These are phyloP conservation scores for Wickerhamiella brachini DNA, from an alignment of 805 yeast genomes.

Conservation along the genomic window DNA sequence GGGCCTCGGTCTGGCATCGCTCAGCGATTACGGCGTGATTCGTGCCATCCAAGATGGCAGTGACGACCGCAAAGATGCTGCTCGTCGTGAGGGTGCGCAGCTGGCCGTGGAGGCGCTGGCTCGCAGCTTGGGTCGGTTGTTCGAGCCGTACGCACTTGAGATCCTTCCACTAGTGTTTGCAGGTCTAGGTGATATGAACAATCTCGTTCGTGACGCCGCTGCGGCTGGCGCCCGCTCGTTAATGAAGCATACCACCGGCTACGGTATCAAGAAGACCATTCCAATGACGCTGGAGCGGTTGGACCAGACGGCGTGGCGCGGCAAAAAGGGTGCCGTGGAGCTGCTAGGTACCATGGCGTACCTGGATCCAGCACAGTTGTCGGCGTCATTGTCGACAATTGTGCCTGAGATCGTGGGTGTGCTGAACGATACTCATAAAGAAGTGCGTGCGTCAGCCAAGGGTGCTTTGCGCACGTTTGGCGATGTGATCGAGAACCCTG, in stretches of 20 bases:
- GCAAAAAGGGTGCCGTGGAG: constrained; percentile 94
- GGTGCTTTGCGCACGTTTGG: constrained; percentile 81
- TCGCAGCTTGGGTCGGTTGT: constrained; percentile 53
- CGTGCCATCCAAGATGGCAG: constrained; percentile 67
- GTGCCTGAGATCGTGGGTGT: constrained; percentile 96
- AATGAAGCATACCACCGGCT: constrained; percentile 85
- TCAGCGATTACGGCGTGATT: constrained; percentile 64
- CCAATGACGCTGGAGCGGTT: constrained; percentile 79
- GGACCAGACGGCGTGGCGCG: constrained; percentile 88
- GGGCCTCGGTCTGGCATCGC: constrained; percentile 73
- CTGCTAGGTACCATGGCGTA: constrained; percentile 96
- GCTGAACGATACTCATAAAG: constrained; percentile 88
- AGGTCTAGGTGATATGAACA: constrained; percentile 69
- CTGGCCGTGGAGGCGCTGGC: constrained; percentile 78
- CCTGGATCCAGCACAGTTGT: constrained; percentile 84
- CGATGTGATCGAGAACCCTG: constrained; percentile 94
- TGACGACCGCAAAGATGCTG: constrained; percentile 67
- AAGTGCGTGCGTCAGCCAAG: constrained; percentile 92
- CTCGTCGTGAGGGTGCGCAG: constrained; percentile 75
- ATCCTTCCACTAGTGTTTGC: constrained; percentile 60
- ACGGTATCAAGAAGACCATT: constrained; percentile 78
- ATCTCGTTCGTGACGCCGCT: constrained; percentile 84
- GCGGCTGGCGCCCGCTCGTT: constrained; percentile 73
- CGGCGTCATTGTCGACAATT: constrained; percentile 75
- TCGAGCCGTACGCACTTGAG: constrained; percentile 92